Evolutionary conservation across 2,329 filamentous ascomycete species (phyloP).

Genomic region (Thelonectria rubi): DNA sequence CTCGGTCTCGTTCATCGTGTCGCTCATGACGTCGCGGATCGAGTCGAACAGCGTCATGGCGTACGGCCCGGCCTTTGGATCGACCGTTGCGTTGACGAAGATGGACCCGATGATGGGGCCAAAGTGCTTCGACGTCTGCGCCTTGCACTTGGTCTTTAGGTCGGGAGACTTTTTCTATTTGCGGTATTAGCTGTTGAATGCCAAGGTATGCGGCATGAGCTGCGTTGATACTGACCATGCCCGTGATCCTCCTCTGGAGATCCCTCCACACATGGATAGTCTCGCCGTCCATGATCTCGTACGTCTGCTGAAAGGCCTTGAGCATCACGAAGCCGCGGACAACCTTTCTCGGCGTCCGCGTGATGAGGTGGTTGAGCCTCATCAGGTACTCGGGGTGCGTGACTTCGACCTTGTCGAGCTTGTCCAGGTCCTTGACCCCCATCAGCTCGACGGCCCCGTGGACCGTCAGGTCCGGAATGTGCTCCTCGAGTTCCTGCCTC

Average conservation of each 20-base stretch:
- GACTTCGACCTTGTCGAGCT: slow-evolving; percentile 23
- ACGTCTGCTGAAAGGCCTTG: slow-evolving; percentile 32
- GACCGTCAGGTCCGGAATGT: slow-evolving; percentile 14
- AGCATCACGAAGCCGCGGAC: slow-evolving; percentile 28
- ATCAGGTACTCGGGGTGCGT: slow-evolving; percentile 19
- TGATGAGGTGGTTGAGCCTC: slow-evolving; percentile 12
- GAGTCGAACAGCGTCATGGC: slow-evolving; percentile 4
- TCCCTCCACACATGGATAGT: neutral
- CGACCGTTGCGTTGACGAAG: slow-evolving; percentile 12
- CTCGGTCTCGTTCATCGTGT: slow-evolving; percentile 10
- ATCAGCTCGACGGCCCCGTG: slow-evolving; percentile 1
- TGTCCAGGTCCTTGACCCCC: neutral
- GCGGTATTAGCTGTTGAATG: neutral
- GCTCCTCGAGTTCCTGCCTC: slow-evolving; percentile 3
- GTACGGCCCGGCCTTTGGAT: neutral
- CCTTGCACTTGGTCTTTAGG: slow-evolving; percentile 8
- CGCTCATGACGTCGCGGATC: slow-evolving; percentile 14
- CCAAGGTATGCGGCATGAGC: too few species aligned
- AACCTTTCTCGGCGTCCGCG: slow-evolving; percentile 8
- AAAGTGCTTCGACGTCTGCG: slow-evolving; percentile 19
- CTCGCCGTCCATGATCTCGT: slow-evolving; percentile 12
- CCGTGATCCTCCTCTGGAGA: slow-evolving; percentile 8
- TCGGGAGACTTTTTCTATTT: neutral
- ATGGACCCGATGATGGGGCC: slow-evolving; percentile 16
- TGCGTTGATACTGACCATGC: slow-evolving; percentile 13